phyloP scores from a whole-genome alignment of 176 grass and related monocot species.

The Tuctoria greenei region DNA sequence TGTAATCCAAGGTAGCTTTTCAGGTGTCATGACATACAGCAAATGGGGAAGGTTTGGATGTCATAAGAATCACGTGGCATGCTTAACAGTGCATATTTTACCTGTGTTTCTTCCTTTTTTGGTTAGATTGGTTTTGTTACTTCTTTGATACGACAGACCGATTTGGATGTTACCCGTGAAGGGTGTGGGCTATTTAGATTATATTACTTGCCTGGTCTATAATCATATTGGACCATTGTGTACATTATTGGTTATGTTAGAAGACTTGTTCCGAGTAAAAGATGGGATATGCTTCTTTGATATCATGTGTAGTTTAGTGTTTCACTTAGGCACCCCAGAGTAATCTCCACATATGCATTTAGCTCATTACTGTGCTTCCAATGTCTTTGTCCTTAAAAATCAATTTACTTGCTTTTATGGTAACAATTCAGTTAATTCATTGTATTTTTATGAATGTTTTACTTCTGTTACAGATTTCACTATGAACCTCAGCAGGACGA shows the following conservation, averaged over 20 bases:
- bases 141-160: neutral
- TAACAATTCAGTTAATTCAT: neutral
- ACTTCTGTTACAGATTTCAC: constrained; percentile 20
- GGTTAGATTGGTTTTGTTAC: neutral
- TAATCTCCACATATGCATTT: neutral
- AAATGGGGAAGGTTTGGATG: no score
- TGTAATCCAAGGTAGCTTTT: no score
- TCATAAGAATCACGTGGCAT: no score
- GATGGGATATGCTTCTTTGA: neutral
- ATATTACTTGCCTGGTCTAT: neutral
- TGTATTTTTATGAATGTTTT: neutral
- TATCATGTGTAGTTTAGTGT: neutral
- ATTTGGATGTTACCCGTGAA: neutral
- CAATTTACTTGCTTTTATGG: neutral
- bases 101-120: neutral
- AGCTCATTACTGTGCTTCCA: neutral
- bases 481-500: neutral
- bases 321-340: neutral
- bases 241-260: neutral
- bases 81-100: neutral
- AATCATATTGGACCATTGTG: neutral
- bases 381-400: neutral
- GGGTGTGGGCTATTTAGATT: neutral
- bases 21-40: neutral
- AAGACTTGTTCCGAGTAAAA: neutral